Evolutionary conservation across 495 filamentous ascomycete species (phyloP).

Genomic region (Astrothelium subdiscretum): DNA sequence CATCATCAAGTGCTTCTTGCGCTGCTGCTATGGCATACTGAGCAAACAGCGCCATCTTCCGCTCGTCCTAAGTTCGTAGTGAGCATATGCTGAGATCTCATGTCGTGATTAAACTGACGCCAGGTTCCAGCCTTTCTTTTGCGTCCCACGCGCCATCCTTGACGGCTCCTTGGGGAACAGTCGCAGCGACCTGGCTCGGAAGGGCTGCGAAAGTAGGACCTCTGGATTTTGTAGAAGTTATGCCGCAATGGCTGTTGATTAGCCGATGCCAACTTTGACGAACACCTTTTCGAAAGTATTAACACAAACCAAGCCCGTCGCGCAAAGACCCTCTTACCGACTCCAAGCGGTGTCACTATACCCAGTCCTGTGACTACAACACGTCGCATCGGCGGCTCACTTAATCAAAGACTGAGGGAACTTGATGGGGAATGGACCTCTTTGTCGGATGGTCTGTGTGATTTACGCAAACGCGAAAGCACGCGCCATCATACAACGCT

Average conservation of each 20-base stretch:
- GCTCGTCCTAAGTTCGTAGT: constrained; percentile 44
- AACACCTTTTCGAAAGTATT: constrained; percentile 38
- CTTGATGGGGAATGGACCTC: too few relatives aligned
- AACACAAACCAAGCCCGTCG: background rate
- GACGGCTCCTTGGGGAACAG: constrained; percentile 54
- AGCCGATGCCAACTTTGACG: constrained; percentile 71
- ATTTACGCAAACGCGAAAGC: too few relatives aligned
- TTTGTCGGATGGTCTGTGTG: too few relatives aligned
- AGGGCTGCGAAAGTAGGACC: constrained; percentile 52
- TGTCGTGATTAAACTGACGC: constrained; percentile 32
- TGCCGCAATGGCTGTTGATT: constrained; percentile 65
- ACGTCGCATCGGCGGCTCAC: constrained; percentile 86
- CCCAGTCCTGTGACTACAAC: constrained; percentile 94
- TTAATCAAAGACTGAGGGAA: too few relatives aligned
- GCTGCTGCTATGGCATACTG: constrained; percentile 85
- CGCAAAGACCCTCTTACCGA: constrained; percentile 37
- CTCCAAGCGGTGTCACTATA: constrained; percentile 79
- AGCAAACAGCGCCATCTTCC: constrained; percentile 81
- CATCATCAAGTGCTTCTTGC: constrained; percentile 76
- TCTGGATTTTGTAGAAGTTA: constrained; percentile 53
- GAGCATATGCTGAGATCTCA: background rate
- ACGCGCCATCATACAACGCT: too few relatives aligned
- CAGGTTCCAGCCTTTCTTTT: constrained; percentile 56
- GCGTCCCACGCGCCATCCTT: constrained; percentile 56
- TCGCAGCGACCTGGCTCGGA: constrained; percentile 72